phyloP scores from a whole-genome alignment of 495 filamentous ascomycete genomes.

The Filosporella fistucella region DNA sequence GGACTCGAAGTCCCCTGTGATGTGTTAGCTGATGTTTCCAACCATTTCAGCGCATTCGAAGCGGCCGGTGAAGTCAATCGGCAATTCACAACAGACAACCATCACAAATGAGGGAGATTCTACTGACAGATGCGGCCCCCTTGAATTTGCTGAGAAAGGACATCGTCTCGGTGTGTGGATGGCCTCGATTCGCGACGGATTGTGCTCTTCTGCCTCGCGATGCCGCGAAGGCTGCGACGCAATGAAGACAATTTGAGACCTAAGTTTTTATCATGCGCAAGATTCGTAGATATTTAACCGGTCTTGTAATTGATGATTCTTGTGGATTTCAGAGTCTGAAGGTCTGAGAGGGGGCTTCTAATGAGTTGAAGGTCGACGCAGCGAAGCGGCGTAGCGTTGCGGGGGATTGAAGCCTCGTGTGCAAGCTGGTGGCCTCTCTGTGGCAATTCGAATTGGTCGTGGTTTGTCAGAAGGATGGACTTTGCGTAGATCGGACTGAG shows the following conservation, averaged over 20 bases:
- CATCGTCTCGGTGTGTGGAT: conserved; percentile 9
- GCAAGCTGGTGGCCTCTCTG: neutral
- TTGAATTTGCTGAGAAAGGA: conserved; percentile 25
- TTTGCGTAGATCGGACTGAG: neutral
- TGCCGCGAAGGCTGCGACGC: conserved; percentile 11
- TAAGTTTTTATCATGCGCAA: conserved; percentile 13
- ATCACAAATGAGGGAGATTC: neutral
- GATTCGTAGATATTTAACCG: neutral
- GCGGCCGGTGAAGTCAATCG: neutral
- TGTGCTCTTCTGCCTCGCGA: conserved; percentile 6
- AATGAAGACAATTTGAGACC: conserved; percentile 2
- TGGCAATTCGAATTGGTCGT: conserved; percentile 1
- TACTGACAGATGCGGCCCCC: conserved; percentile 20
- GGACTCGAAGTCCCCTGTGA: conserved; percentile 18
- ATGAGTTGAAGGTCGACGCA: neutral
- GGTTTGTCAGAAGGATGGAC: conserved; percentile 9
- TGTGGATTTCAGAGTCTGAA: neutral
- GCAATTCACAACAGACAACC: neutral
- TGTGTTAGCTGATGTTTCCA: neutral
- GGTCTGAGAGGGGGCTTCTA: neutral
- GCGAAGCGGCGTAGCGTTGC: neutral
- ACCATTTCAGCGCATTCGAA: neutral
- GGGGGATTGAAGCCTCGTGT: conserved; percentile 3
- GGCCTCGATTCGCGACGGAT: neutral
- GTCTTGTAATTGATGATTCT: no score